A percentile compares a stretch with the other conserved stretches of the same genome.
Conservation (phyloP, 805 yeast genomes). For the Deakozyma indianensis region DNA sequence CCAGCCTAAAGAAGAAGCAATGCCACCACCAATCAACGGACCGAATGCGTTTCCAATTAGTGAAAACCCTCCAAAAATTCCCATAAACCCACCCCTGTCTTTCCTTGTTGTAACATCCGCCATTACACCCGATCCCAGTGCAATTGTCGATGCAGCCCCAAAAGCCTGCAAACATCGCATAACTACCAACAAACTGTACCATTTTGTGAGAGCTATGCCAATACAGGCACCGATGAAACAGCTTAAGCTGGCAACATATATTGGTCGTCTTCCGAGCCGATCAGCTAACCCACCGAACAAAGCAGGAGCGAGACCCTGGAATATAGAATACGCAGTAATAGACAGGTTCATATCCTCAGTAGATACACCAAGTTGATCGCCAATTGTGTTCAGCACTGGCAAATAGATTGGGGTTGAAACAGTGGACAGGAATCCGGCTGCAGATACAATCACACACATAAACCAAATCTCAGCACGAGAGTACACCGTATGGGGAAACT, state of each 20-base stretch:
- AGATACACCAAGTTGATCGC: constrained; percentile 37
- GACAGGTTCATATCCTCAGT: constrained; percentile 52
- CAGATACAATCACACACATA: not conserved
- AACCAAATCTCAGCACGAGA: not conserved
- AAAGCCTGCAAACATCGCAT: constrained; percentile 66
- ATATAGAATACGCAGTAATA: constrained; percentile 58
- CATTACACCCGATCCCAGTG: constrained; percentile 53
- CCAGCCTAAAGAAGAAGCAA: constrained; percentile 45
- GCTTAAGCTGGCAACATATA: constrained; percentile 37
- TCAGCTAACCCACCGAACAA: constrained; percentile 59
- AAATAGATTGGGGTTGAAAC: constrained; percentile 66
- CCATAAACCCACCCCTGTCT: constrained; percentile 59
- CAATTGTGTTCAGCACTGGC: constrained; percentile 55
- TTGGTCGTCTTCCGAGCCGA: constrained; percentile 56
- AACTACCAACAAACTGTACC: constrained; percentile 47
- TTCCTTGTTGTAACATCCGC: constrained; percentile 57
- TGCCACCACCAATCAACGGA: constrained; percentile 47
- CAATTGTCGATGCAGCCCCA: constrained; percentile 62
- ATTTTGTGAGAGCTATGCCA: constrained; percentile 46
- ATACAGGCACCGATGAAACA: constrained; percentile 48
- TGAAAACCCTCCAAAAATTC: constrained; percentile 48
- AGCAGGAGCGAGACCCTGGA: constrained; percentile 69
- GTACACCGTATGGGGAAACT: not conserved
- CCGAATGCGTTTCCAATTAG: constrained; percentile 68
- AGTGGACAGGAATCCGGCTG: constrained; percentile 50